A percentile compares a stretch with the other conserved stretches of the same genome.
Conservation (phyloP, 306 rosid genomes). For the Castanea mollissima region DNA sequence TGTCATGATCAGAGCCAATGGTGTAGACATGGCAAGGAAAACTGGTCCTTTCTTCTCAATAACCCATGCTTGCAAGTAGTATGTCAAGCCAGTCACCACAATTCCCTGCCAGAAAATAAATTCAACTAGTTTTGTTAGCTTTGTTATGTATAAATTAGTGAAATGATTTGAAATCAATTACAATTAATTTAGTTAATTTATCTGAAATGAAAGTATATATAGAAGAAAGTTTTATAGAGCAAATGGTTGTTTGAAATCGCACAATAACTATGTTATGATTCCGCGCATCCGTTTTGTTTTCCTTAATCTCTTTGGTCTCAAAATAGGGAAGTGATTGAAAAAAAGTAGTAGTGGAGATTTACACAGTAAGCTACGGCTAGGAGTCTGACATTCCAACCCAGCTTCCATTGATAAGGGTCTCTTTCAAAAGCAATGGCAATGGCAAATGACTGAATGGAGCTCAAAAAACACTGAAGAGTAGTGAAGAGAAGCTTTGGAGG, state of each 20-base stretch:
- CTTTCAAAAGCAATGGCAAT: conserved; percentile 71
- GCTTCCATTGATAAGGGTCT: conserved; percentile 63
- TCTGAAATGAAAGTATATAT: not conserved
- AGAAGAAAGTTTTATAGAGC: too few relatives aligned
- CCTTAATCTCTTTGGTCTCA: not conserved
- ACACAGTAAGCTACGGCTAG: conserved; percentile 71
- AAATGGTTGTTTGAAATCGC: too few relatives aligned
- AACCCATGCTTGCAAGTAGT: conserved; percentile 77
- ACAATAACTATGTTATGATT: too few relatives aligned
- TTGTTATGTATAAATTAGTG: too few relatives aligned
- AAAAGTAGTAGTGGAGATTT: conserved; percentile 4
- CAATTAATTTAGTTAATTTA: not conserved
- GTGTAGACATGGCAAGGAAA: conserved; percentile 80
- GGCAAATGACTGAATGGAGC: conserved; percentile 59
- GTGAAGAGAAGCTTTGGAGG: conserved; percentile 78
- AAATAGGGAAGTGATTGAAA: not conserved
- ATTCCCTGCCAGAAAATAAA: conserved; percentile 47
- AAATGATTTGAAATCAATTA: too few relatives aligned
- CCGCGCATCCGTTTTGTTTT: too few relatives aligned
- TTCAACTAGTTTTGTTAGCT: not conserved
- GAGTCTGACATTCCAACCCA: conserved; percentile 71
- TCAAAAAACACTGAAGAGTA: conserved; percentile 60
- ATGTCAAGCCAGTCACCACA: conserved; percentile 75
- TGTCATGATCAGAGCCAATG: conserved; percentile 63
- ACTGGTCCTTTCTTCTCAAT: conserved; percentile 86